Base-by-base conservation (phyloP, 495 filamentous ascomycete genomes). In the Paragyromitra xinjiangensis region DNA sequence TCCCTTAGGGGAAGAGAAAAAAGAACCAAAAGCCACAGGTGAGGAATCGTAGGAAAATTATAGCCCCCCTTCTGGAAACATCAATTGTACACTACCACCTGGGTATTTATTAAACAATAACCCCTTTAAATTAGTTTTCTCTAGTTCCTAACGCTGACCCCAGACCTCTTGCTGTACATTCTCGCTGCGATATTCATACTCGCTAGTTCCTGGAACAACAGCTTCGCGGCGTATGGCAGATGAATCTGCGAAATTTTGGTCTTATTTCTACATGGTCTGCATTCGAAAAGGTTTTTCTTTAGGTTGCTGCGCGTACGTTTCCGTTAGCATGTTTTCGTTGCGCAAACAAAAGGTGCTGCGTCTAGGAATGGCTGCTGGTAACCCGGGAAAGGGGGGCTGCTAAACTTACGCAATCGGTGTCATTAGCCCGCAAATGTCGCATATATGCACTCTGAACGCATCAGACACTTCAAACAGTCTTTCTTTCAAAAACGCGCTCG, bases 371-470 rank as follows among this genome's bases (percentile, higher is more conserved):
- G 29, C 22, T 14, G 24, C 55, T 7, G 22, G 5, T 14, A 22
- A 3, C 14, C 34, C 12, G 12, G 83, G 40, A 71, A 50, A 72
- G 9, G 39, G 67, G 78, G 26, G 39, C 64, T 62, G 44, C 62
- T 59, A 73, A 16, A 93, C 95, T 89, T 92, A 97, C 94, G 95
- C 95, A 86, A 99, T 93, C 0, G 95, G 95, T 9, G 94, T 98
- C 95, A 99, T 99, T 81, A 99, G 86, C 71, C 95, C 95, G 84
- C 95, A 99, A 82, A 98, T 95, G 84, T 99, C 95, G 85, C 95
- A 99, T 75, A 99, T 91, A 83, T 99, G 96, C 65, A 99, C 96
- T 79, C 94, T 87, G 89, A 97, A 98, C n/a, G 95, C 94, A 85
- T 99, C 95, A 71, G 91, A 94, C 55, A 98, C 96, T 83, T 98